Conservation (phyloP, 345 rosid species). For the Brassica carinata region DNA sequence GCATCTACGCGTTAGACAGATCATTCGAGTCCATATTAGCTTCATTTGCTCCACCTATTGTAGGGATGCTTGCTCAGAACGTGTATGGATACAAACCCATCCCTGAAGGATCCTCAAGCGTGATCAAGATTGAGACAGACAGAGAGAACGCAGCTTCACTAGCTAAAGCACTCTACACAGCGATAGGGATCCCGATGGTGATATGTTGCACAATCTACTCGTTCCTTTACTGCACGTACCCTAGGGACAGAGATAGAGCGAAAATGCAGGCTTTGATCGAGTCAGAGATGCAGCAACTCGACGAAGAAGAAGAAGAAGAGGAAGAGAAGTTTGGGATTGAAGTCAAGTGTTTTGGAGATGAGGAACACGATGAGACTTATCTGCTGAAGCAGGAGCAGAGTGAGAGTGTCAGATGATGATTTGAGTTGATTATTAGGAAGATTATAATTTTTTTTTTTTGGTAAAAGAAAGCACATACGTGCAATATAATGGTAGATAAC, state of each 20-base stretch:
- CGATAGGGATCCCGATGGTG: constrained; percentile 76
- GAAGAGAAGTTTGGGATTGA: constrained; percentile 36
- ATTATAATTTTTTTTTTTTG: background rate
- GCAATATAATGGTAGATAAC: constrained; percentile 23
- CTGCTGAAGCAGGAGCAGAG: constrained; percentile 32
- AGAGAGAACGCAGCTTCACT: constrained; percentile 80
- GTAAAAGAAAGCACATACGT: constrained; percentile 9
- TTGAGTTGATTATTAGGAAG: background rate
- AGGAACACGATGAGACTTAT: constrained; percentile 37
- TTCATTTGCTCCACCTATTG: constrained; percentile 88
- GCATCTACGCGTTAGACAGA: constrained; percentile 83
- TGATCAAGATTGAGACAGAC: constrained; percentile 58
- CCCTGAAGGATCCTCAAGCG: constrained; percentile 51
- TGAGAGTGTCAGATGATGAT: constrained; percentile 13
- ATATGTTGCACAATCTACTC: constrained; percentile 78
- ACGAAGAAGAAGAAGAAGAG: constrained; percentile 25
- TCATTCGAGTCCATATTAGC: constrained; percentile 80
- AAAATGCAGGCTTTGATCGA: constrained; percentile 75
- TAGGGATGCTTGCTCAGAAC: constrained; percentile 82
- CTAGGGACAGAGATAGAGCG: constrained; percentile 77
- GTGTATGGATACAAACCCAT: constrained; percentile 78
- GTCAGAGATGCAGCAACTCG: constrained; percentile 62
- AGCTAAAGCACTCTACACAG: constrained; percentile 77
- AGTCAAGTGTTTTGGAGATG: constrained; percentile 27
- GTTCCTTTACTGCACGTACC: constrained; percentile 72